A percentile compares a stretch with the other conserved stretches of the same genome.
Evolutionary conservation across 2,329 filamentous ascomycete species (phyloP).

Genomic region (Stagonosporopsis rhizophila): DNA sequence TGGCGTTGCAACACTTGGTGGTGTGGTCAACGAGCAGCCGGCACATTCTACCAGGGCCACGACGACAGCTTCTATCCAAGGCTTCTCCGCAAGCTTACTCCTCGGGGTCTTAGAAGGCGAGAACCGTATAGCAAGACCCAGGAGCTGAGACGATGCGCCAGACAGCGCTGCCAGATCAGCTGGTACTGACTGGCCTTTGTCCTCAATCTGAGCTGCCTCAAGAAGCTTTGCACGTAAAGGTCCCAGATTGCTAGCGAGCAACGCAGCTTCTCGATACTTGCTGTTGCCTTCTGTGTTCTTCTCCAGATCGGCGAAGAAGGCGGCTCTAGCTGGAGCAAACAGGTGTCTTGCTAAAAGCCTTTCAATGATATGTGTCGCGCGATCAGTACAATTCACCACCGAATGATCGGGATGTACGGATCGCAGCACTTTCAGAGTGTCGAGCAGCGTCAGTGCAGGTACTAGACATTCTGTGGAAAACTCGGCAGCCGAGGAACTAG

Average conservation of each 20-base stretch:
- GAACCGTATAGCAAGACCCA: slow-evolving; percentile 53
- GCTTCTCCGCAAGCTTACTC: slow-evolving; percentile 49
- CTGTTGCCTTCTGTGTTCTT: slow-evolving; percentile 4
- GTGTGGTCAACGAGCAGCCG: slow-evolving; percentile 36
- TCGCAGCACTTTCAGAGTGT: slow-evolving; percentile 23
- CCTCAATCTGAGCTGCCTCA: slow-evolving; percentile 42
- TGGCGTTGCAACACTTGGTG: slow-evolving; percentile 30
- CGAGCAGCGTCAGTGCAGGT: slow-evolving; percentile 37
- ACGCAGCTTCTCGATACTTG: slow-evolving; percentile 20
- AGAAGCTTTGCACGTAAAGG: slow-evolving; percentile 41
- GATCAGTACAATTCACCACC: slow-evolving; percentile 6
- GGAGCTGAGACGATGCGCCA: slow-evolving; percentile 41
- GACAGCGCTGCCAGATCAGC: slow-evolving; percentile 32
- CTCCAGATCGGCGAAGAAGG: slow-evolving; percentile 43
- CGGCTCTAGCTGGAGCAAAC: slow-evolving; percentile 49
- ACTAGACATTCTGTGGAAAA: slow-evolving; percentile 50
- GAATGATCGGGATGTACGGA: neutral
- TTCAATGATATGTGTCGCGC: slow-evolving; percentile 38
- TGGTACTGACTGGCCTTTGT: slow-evolving; percentile 33
- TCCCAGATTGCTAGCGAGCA: slow-evolving; percentile 30
- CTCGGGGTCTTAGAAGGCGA: slow-evolving; percentile 51
- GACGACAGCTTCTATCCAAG: slow-evolving; percentile 55
- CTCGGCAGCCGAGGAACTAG: slow-evolving; percentile 42
- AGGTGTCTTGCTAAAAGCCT: slow-evolving; percentile 52
- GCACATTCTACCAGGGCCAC: slow-evolving; percentile 46